Evolutionary conservation across 1,139 yeast genomes (phyloP), one percentile per base, ranked within the genome.

Genomic region (Pichia sp.): DNA sequence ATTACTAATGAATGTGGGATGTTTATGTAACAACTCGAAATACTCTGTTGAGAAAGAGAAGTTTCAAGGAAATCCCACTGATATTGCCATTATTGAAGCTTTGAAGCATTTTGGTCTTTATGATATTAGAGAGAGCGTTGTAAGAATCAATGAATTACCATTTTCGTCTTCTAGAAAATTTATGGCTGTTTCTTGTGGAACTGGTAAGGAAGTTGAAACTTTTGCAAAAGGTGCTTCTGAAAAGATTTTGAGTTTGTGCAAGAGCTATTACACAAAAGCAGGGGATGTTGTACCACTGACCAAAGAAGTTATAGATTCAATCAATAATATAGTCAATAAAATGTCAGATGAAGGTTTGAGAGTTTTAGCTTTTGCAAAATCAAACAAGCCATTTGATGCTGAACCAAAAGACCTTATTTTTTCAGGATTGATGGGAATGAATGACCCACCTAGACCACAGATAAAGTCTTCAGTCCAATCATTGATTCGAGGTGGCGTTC

Each of bases 391-490:
- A 2, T 61, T 62, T 45, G 68, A 64, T 14, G 61, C 58, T 23
- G 63, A 60, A 43, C 84, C 84, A 21, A 54, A 68, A 4, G 80
- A 77, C 35, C 68, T 89, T 54, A 68, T 75, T 3, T 88, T 89
- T 56, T 74, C 85, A 53, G 98, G 98, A 6, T 64, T 91, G 36
- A 69, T 85, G 50, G 97, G 96, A 43, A 86, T 91, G 94, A 85
- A 85, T 53, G 97, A 91, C 63, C 98, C 98, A 11, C 98, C 97
- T 42, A 75, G 97, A 56, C 81, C 89, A 9, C 79, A 82, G 46
- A 96, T 88, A 5, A 72, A 75, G 39, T 67, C 71, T 43, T 80
- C 95, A 2, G 74, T 91, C 46, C 73, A 84, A 15, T 68, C 77
- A 48, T 70, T 91, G 47, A 72, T 86, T 71, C 79, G 79, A 55